Base-by-base conservation (phyloP, 2,329 filamentous ascomycete genomes). In the Harringtonia aguacate region DNA sequence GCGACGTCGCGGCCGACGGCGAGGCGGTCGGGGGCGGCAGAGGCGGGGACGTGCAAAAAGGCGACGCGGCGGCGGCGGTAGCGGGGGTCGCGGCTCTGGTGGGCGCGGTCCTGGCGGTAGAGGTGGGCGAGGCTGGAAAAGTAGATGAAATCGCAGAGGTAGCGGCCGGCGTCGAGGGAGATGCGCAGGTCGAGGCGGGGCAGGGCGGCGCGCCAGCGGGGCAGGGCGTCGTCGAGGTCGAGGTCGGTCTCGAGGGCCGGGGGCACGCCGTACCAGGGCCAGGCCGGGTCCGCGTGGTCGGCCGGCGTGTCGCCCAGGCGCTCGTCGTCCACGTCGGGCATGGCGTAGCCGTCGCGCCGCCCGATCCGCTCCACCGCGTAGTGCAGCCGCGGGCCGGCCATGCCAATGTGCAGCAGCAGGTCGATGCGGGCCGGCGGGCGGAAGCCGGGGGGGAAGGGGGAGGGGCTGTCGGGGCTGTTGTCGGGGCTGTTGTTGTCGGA, bases 81-180 rank as follows among this genome's bases (percentile, higher is more conserved):
- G 21, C 34, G 34, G 10, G 15, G 7, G 17, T 46, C 43, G 8
- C 10, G 4, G 5, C 27, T 41, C 13, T 9, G 17, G 1, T 22
- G 15, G 2, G 31, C 39, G 47, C 67, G 57, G 36, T 65, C 54
- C 38, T 65, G 59, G 55, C 70, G 72, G 53, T 64, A 66, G 30
- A 78, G 61, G 46, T 78, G 64, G 18, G 81, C 69, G 52, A 87
- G 59, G 48, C 78, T 84, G 8, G 76, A 78, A 61, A 79, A 87
- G 60, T 83, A 86, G 52, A 84, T 86, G 56, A 85, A 89, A 57
- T 89, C 84, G 61, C 84, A 89, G 15, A 88, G 67, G 58, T 82
- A 89, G 18, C 72, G 73, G 3, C 84, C 84, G 0, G 84, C 77
- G 51, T 89, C 80, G 36, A 79, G 72, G 0, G 81, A 86, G 33